phyloP scores from a whole-genome alignment of 371 early-diverging fungal species.

The Batkoa obscura region DNA sequence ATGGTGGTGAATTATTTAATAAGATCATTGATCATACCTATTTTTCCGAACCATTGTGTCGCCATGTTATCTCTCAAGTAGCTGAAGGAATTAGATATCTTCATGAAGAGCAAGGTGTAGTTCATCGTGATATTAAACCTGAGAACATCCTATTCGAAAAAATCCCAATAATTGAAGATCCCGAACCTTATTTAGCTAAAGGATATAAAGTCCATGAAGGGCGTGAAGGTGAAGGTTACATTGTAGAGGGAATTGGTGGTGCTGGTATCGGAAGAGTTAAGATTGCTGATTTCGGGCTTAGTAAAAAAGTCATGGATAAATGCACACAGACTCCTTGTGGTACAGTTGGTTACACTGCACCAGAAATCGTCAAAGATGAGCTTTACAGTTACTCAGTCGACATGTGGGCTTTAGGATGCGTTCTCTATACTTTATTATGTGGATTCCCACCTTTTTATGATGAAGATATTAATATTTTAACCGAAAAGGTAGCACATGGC shows the following conservation, averaged over 20 bases:
- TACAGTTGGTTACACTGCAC: slow-evolving; percentile 81
- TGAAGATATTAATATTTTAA: slow-evolving; percentile 48
- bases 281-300: slow-evolving; percentile 72
- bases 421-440: slow-evolving; percentile 70
- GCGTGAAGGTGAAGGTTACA: slow-evolving; percentile 52
- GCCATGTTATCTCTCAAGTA: slow-evolving; percentile 72
- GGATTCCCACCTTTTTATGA: slow-evolving; percentile 85
- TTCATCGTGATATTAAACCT: slow-evolving; percentile 92
- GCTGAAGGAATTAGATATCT: slow-evolving; percentile 74
- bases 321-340: slow-evolving; percentile 79
- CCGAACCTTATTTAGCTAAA: slow-evolving; percentile 11
- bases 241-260: slow-evolving; percentile 46
- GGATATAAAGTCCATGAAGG: slow-evolving; percentile 18
- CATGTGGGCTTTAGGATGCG: slow-evolving; percentile 88
- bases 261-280: slow-evolving; percentile 67
- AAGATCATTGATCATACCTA: slow-evolving; percentile 59
- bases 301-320: slow-evolving; percentile 62
- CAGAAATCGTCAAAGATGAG: slow-evolving; percentile 70
- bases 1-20: slow-evolving; percentile 77
- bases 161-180: slow-evolving; percentile 34
- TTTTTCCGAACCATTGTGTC: slow-evolving; percentile 50
- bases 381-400: slow-evolving; percentile 69
- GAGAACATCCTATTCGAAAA: slow-evolving; percentile 82
- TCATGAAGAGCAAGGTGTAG: slow-evolving; percentile 69
- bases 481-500: slow-evolving; percentile 55